Evolutionary conservation across 176 grass and related monocot species (phyloP).

Genomic region (Carex littledalei): DNA sequence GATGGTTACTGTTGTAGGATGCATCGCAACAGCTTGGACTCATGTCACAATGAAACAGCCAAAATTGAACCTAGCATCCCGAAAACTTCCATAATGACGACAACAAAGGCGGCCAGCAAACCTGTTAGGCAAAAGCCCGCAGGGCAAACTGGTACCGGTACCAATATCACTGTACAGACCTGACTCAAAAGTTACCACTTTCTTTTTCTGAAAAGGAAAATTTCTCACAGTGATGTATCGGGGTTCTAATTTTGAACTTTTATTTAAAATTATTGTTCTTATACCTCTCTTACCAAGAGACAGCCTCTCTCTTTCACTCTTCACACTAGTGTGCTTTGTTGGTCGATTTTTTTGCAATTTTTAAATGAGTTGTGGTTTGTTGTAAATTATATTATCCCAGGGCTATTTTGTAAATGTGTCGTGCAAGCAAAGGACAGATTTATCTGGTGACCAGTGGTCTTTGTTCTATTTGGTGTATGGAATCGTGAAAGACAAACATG

Average conservation of each 20-base stretch:
- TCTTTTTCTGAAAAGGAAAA: constrained; percentile 4
- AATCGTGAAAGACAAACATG: not conserved
- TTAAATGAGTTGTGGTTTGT: constrained; percentile 25
- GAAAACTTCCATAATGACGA: constrained; percentile 31
- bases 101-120: constrained; percentile 39
- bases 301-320: not conserved
- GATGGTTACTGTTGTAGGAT: constrained; percentile 23
- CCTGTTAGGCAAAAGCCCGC: constrained; percentile 41
- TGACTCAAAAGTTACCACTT: constrained; percentile 35
- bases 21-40: constrained; percentile 68
- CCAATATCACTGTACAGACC: constrained; percentile 43
- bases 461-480: constrained; percentile 18
- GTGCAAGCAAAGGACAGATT: constrained; percentile 8
- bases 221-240: constrained; percentile 41
- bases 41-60: constrained; percentile 39
- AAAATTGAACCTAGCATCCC: constrained; percentile 39
- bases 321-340: constrained; percentile 19
- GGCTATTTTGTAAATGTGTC: constrained; percentile 25
- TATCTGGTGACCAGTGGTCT: not conserved
- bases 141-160: constrained; percentile 6
- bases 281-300: constrained; percentile 15
- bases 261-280: constrained; percentile 11
- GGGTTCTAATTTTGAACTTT: constrained; percentile 24
- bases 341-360: constrained; percentile 9
- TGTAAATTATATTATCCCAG: constrained; percentile 22